Base-by-base conservation (phyloP, 345 rosid species). In the Turritis glabra region DNA sequence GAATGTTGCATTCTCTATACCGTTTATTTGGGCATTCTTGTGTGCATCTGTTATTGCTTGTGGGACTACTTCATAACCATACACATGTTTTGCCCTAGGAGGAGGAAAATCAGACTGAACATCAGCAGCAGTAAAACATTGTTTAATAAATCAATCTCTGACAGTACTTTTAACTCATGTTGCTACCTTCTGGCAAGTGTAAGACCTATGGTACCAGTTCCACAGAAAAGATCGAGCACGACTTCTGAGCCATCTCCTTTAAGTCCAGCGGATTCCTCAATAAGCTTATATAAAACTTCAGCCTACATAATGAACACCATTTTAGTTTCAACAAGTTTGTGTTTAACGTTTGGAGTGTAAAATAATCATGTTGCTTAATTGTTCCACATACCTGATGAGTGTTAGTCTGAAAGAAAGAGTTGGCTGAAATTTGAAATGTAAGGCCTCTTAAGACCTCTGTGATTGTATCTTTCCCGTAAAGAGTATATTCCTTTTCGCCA, bases 401-500 rank as follows among this genome's bases (percentile, higher is more conserved):
- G 80, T 94, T 94, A 67, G 97, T 94, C 74, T 94, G 97, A 79
- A 94, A 94, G 75, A 94, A 94, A 15, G 98, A 94, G 80, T 91
- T 94, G 81, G 98, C 97, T 5, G 98, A 94, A 66, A 94, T 94
- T 75, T 91, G 90, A 82, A 94, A 91, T 1, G 80, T 82, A 55
- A 94, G 84, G 65, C 96, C 97, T 85, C 96, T 82, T 76, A 94
- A 83, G 35, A 71, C 84, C 84, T 94, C 97, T 19, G 84, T 83
- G 69, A 91, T 90, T 62, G 85, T 80, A 53, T 84, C 82, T 79
- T 90, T 91, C 67, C 98, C 96, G 52, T 79, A 77, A 66, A 94
- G 82, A 66, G 85, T 88, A 78, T 94, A 85, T 76, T 91, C 98
- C 77, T 87, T 72, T 84, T 94, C 97, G 29, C 98, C 97, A n/a